These are phyloP conservation scores for Gloeostereum incarnatum DNA, from an alignment of 768 basidiomycete species.

Conservation along the genomic window DNA sequence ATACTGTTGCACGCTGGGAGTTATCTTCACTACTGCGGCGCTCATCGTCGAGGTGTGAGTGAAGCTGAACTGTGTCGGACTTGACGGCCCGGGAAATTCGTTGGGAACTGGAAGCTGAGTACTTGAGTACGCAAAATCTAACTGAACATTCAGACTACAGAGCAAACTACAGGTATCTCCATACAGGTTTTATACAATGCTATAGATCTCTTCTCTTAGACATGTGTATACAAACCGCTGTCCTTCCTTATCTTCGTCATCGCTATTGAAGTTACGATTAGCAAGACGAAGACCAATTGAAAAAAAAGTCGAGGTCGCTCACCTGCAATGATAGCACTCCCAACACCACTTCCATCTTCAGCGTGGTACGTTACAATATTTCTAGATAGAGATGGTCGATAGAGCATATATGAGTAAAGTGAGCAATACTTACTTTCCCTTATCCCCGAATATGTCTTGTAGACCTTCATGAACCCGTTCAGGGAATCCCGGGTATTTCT, in stretches of 20 bases:
- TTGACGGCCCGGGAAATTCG: too few species aligned
- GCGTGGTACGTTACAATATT: constrained; percentile 77
- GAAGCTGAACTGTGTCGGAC: too few species aligned
- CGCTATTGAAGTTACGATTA: constrained; percentile 24
- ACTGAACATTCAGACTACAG: too few species aligned
- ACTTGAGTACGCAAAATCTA: too few species aligned
- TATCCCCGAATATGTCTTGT: constrained; percentile 92
- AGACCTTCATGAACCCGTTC: constrained; percentile 90
- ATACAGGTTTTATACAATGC: background rate
- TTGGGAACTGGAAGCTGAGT: too few species aligned
- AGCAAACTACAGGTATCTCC: background rate
- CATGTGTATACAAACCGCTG: constrained; percentile 32
- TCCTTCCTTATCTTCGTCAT: constrained; percentile 68
- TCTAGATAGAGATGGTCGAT: constrained; percentile 17
- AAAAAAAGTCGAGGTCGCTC: constrained; percentile 12
- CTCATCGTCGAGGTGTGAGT: too few species aligned
- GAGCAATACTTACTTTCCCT: constrained; percentile 63
- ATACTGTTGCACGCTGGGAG: constrained; percentile 81
- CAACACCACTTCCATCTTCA: constrained; percentile 90
- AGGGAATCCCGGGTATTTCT: constrained; percentile 98
- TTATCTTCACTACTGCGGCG: constrained; percentile 75
- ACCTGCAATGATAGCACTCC: constrained; percentile 93
- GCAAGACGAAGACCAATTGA: background rate
- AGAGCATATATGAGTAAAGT: background rate
- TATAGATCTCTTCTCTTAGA: constrained; percentile 22